Evolutionary conservation across 2,329 filamentous ascomycete species (phyloP), one percentile per base, ranked within the genome.

Genomic region (Neofusicoccum kwambonambiense): DNA sequence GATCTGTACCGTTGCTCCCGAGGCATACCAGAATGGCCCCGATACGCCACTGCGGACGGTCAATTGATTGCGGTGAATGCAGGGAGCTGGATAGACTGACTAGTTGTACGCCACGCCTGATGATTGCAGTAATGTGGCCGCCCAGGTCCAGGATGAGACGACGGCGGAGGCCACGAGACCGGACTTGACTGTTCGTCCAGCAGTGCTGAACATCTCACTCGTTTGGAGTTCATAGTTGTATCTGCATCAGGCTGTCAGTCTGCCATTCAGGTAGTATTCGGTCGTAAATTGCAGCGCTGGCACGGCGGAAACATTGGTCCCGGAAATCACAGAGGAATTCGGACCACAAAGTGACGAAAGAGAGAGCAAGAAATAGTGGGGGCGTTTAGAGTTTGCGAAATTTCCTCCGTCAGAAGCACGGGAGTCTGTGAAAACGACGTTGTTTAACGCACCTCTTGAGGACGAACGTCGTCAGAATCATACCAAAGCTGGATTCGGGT

Each of bases 111-210:
- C 91, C 17, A 96, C 90, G n/a, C 88, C 86, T 0, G 90, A 89
- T 1, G 87, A 90, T 73, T 95, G 91, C 2, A 95, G 82, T 1
- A 94, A 81, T 0, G 91, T 95, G 22, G 91, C 92, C 0, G 92
- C 92, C 92, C 92, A 96, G 0, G 93, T 96, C 93, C 93, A 97
- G 4, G 90, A 93, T 15, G 90, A 93, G 3, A 96, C 92, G n/a
- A 97, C 93, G 15, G 92, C 93, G 4, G 91, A 91, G 11, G 91
- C 91, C 0, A 96, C 92, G 13, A 97, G 83, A 49, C 93, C 93
- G 8, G 91, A 93, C 75, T 96, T 97, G 69, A 97, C 91, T 1
- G 91, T 93, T 67, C 93, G 84, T 17, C 92, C 92, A 57, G 93
- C 93, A 0, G 93, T 96, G 68, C 86, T 93, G 82, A 97, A 97